These are phyloP conservation scores for Setaria italica DNA, from an alignment of 202 grass and related monocot genomes.

Conservation along the genomic window DNA sequence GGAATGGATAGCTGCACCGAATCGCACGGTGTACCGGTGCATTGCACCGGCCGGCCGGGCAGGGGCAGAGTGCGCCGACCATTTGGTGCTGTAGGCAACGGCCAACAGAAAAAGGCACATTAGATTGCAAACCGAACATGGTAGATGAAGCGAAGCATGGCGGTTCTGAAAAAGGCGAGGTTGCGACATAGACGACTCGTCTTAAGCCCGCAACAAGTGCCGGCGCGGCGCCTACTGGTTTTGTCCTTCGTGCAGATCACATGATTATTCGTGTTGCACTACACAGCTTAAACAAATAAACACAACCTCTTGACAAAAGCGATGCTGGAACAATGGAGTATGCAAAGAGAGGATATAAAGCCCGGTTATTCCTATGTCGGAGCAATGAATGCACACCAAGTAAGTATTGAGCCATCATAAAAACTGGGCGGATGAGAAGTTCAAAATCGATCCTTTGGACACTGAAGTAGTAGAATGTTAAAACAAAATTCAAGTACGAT, in stretches of 20 bases:
- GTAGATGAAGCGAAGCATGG: not conserved
- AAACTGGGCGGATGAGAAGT: not conserved
- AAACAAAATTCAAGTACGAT: not conserved
- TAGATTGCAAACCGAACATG: not conserved
- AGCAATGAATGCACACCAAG: not conserved
- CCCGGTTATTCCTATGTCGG: not conserved
- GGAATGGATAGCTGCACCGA: not conserved
- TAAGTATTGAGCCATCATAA: not conserved
- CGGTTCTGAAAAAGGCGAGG: not conserved
- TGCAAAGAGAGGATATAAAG: not conserved
- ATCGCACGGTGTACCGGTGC: conserved; percentile 16
- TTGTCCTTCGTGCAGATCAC: conserved; percentile 12
- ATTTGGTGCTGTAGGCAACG: not conserved
- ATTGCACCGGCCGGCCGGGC: conserved; percentile 9
- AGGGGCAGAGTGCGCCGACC: conserved; percentile 32
- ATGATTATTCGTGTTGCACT: not conserved
- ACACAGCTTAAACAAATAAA: not conserved
- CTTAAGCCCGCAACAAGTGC: not conserved
- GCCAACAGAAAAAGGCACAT: not conserved
- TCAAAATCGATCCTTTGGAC: not conserved
- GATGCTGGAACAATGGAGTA: not conserved
- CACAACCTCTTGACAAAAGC: not conserved
- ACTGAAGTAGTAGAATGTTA: not conserved
- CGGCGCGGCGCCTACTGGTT: not conserved
- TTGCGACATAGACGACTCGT: conserved; percentile 4